phyloP scores from a whole-genome alignment of 768 basidiomycete species.

The Paxillus rubicundulus region DNA sequence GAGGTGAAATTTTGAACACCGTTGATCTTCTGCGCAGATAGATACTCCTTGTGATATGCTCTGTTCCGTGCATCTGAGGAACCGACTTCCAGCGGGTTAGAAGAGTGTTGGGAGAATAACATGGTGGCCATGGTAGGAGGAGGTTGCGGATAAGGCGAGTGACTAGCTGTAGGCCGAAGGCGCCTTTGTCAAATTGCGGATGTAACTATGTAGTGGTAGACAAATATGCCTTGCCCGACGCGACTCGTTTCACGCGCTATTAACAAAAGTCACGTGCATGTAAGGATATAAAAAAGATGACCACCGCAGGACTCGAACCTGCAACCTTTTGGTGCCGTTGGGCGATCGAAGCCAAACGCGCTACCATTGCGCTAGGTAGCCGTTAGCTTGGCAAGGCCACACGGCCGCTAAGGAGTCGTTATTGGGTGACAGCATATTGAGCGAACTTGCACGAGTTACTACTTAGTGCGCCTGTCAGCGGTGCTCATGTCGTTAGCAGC shows the following conservation, averaged over 20 bases:
- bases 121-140: slow-evolving; percentile 34
- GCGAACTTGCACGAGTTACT: slow-evolving; percentile 20
- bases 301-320: slow-evolving; percentile 96
- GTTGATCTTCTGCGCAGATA: slow-evolving; percentile 34
- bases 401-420: neutral
- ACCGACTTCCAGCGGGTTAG: slow-evolving; percentile 68
- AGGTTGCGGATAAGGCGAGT: neutral
- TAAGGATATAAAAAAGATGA: slow-evolving; percentile 40
- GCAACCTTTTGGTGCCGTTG: slow-evolving; percentile 85
- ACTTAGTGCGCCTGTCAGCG: slow-evolving; percentile 5
- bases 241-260: neutral
- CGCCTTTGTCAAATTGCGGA: neutral
- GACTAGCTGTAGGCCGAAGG: neutral
- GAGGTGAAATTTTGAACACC: slow-evolving; percentile 39
- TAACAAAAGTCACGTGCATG: slow-evolving; percentile 21
- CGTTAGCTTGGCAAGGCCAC: slow-evolving; percentile 18
- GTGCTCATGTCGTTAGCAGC: slow-evolving; percentile 29
- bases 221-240: neutral
- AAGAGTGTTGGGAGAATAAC: slow-evolving; percentile 66
- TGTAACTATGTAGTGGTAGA: neutral
- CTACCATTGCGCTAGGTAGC: slow-evolving; percentile 92
- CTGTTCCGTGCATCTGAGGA: slow-evolving; percentile 58
- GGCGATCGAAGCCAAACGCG: slow-evolving; percentile 91
- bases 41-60: slow-evolving; percentile 40
- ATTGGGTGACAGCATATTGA: slow-evolving; percentile 8